Evolutionary conservation across 2,329 filamentous ascomycete genomes (phyloP).

Genomic region (Cladosporium oxysporum): DNA sequence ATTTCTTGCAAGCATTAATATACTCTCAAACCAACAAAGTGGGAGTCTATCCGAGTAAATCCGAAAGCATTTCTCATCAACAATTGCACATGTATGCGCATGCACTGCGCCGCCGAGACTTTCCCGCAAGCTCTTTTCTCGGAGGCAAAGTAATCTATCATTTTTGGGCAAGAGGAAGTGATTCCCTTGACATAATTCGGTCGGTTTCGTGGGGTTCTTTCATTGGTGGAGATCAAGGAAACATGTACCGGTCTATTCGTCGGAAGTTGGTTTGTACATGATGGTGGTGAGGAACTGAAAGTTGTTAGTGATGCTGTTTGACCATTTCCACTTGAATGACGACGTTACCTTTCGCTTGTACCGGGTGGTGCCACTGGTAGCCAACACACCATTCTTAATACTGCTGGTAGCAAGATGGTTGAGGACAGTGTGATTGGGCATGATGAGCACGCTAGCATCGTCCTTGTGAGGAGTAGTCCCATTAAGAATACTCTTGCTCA

Average conservation of each 20-base stretch:
- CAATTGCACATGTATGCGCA: conserved; percentile 8
- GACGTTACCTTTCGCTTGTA: conserved; percentile 83
- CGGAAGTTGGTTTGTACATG: conserved; percentile 82
- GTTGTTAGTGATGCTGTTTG: conserved; percentile 21
- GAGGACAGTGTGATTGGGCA: conserved; percentile 95
- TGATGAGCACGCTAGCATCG: conserved; percentile 93
- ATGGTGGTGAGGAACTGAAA: conserved; percentile 87
- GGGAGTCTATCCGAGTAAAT: conserved; percentile 9
- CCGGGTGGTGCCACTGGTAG: conserved; percentile 93
- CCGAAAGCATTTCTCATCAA: conserved; percentile 16
- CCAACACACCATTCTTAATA: conserved; percentile 94
- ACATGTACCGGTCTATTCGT: conserved; percentile 13
- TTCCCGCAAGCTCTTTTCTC: not conserved
- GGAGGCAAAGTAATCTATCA: not conserved
- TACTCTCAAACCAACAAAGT: not conserved
- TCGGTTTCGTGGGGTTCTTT: not conserved
- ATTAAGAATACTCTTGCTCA: conserved; percentile 93
- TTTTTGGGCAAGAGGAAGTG: not conserved
- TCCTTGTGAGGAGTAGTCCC: conserved; percentile 91
- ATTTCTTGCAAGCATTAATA: conserved; percentile 11
- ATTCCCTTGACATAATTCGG: not conserved
- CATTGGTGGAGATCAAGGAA: not conserved
- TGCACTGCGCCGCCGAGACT: not conserved
- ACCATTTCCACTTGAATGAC: not conserved
- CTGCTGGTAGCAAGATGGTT: conserved; percentile 97